Percentiles rank a stretch among this genome's conserved stretches.
Evolutionary conservation across 2,329 filamentous ascomycete genomes (phyloP).

Genomic region (Mariannaea sp.): DNA sequence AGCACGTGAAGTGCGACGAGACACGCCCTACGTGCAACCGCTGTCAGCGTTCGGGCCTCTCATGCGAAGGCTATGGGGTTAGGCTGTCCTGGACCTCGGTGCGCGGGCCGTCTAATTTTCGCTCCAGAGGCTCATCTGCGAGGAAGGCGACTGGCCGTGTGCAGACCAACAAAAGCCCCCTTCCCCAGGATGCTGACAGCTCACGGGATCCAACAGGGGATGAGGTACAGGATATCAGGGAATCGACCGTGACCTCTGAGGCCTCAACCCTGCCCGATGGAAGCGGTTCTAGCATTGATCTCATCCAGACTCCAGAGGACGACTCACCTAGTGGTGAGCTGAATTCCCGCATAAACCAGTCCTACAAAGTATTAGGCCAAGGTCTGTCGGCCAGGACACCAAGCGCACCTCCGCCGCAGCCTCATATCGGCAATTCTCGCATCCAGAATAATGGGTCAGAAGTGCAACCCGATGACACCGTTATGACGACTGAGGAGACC

Average conservation of each 20-base stretch:
- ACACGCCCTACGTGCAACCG: slow-evolving; percentile 28
- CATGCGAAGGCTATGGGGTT: slow-evolving; percentile 33
- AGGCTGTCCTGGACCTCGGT: slow-evolving; percentile 35
- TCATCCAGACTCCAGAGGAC: not conserved
- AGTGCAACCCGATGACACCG: not conserved
- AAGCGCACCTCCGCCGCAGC: slow-evolving; percentile 5
- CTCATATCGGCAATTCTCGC: not conserved
- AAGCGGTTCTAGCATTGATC: not conserved
- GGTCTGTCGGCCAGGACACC: slow-evolving; percentile 15
- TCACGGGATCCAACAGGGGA: slow-evolving; percentile 3
- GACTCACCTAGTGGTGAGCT: slow-evolving; percentile 15
- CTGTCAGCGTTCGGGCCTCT: slow-evolving; percentile 25
- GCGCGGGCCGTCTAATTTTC: slow-evolving; percentile 30
- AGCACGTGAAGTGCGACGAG: slow-evolving; percentile 39
- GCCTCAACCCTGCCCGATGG: slow-evolving; percentile 3
- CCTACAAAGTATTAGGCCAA: slow-evolving; percentile 27
- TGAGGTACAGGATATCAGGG: slow-evolving; percentile 1
- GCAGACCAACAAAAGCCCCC: slow-evolving; percentile 2
- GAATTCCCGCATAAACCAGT: slow-evolving; percentile 27
- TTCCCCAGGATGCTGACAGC: slow-evolving; percentile 2
- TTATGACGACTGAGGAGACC: not conserved
- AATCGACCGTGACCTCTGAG: slow-evolving; percentile 4
- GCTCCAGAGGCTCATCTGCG: not conserved
- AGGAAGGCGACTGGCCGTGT: slow-evolving; percentile 20
- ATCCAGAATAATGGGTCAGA: not conserved